Base-by-base conservation (phyloP, 106 monocot genomes). In the Platanthera guangdongensis region DNA sequence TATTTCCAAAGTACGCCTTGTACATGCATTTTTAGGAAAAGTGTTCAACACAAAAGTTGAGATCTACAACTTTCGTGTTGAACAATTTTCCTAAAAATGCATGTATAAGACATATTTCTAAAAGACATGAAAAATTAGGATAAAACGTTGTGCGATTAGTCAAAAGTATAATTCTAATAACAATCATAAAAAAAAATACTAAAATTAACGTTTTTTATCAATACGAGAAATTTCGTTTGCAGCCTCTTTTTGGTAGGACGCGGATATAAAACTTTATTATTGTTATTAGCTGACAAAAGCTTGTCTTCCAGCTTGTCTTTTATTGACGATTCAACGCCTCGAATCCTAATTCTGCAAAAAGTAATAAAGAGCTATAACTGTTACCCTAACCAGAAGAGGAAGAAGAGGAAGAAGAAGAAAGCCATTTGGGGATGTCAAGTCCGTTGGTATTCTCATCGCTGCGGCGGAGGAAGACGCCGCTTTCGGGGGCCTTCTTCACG, bases 401-500 rank as follows among this genome's bases (percentile, higher is more conserved):
- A 60, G 47, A 8, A 14, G 60, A n/a, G 1, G 60, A n/a, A 60
- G 47, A 8, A 48, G 72, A 8, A 22, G 50, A 51, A 51, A 72
- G 8, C 51, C 50, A 51, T 72, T 54, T 68, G 53, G 30, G 13
- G 71, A 85, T 81, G 80, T 65, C 87, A 47, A 80, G 72, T 45
- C 51, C 78, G 30, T 13, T 84, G 12, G 78, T 65, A 7, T 83
- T 92, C 81, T 68, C 84, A n/a, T 77, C 76, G 19, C 19, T 77
- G 4, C 82, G 80, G 72, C 82, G 85, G 65, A 74, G 81, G 80
- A 73, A 78, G 45, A 75, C 84, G 22, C 93, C 93, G 7, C 80
- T 82, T 57, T 51, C 85, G 16, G 93, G 88, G 0, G 78, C 84
- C 63, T 96, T 83, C 82, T 93, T 90, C 73, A 73, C 89, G 0